Base-by-base conservation (phyloP, 257 asterid genomes). In the Marsdenia floribunda region DNA sequence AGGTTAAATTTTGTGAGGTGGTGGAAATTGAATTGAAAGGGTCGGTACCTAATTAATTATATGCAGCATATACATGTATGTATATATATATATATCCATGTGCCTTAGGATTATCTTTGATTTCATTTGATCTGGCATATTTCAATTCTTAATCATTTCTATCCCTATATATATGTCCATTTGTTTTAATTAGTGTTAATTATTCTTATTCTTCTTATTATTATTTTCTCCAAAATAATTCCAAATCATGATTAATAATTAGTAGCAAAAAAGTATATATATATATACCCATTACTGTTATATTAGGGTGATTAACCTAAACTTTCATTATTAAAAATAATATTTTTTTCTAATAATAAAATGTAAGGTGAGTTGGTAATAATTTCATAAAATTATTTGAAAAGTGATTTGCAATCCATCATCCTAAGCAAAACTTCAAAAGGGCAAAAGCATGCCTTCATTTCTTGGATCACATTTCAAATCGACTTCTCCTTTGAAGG, bases 61-160 rank as follows among this genome's bases (percentile, higher is more conserved):
- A 73, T 61, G 71, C 76, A 29, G 33, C 33, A 29, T 29, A 29
- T n/a, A n/a, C n/a, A n/a, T n/a, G n/a, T n/a, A n/a, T n/a, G n/a
- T n/a, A n/a, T n/a, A n/a, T n/a, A n/a, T n/a, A n/a, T n/a, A n/a
- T 29, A 37, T 77, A 53, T 71, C 76, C 80, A 81, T 73, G 81
- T 81, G 81, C 59, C 24, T 22, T 73, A 22, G 71, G 71, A 70
- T 47, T 64, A 44, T 61, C 54, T 16, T 60, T 61, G 72, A 42
- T 76, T 72, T 52, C 60, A 26, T 24, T 71, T 75, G 74, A 77
- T 73, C 53, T 42, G 65, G 73, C 71, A 75, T 29, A 29, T 42
- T 55, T 75, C 46, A 44, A 35, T n/a, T n/a, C 68, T 9, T 49
- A 22, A 67, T 73, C n/a, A 29, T 63, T 63, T 57, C 16, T 42